phyloP scores from a whole-genome alignment of 805 yeast genomes.

The Diddensiella caesifluorescens region DNA sequence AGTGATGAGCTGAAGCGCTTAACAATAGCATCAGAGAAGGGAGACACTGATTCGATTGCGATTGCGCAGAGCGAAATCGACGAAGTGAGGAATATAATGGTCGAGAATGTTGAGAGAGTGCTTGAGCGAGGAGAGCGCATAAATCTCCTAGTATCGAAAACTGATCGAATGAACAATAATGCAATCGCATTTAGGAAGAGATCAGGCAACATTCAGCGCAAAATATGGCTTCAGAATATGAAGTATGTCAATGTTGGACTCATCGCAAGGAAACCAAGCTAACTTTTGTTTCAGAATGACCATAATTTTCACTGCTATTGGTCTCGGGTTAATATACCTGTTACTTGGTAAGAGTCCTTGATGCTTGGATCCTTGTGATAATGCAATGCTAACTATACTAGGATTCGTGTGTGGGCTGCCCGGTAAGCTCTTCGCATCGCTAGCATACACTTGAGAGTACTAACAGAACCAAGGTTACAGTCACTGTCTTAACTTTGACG shows the following conservation, averaged over 20 bases:
- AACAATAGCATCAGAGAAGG: constrained; percentile 14
- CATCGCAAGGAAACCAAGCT: too few relatives aligned
- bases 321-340: too few relatives aligned
- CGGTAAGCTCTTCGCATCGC: too few relatives aligned
- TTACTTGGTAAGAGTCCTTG: too few relatives aligned
- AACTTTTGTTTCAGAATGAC: too few relatives aligned
- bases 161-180: constrained; percentile 62
- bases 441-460: too few relatives aligned
- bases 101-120: constrained; percentile 65
- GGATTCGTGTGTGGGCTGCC: too few relatives aligned
- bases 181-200: constrained; percentile 66
- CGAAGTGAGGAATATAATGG: constrained; percentile 63
- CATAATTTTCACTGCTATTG: too few relatives aligned
- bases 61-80: constrained; percentile 45
- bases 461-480: too few relatives aligned
- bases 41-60: constrained; percentile 24
- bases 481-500: too few relatives aligned
- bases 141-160: constrained; percentile 67
- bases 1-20: constrained; percentile 4
- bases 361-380: too few relatives aligned
- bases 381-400: too few relatives aligned
- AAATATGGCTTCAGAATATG: constrained; percentile 61
- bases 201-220: constrained; percentile 56
- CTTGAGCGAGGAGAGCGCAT: constrained; percentile 76
- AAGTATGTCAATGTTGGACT: constrained; percentile 18